phyloP scores from a whole-genome alignment of 768 basidiomycete genomes.

The Pisolithus marmoratus region DNA sequence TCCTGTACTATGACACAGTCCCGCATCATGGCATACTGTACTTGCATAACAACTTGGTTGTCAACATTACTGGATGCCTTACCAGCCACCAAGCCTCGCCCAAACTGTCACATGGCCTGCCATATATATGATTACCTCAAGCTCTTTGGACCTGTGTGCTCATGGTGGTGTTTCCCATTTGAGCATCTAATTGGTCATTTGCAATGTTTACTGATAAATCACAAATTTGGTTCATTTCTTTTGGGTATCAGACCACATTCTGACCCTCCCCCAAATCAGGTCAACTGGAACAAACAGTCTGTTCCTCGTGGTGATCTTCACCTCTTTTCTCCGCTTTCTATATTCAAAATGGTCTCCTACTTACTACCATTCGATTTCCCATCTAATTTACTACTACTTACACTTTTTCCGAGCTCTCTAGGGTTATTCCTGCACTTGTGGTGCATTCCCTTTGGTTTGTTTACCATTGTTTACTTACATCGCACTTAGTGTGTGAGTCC shows the following conservation, averaged over 20 bases:
- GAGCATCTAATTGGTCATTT: slow-evolving; percentile 19
- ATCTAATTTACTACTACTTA: no score
- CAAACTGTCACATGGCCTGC: slow-evolving; percentile 29
- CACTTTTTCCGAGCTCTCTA: no score
- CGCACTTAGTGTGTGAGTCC: no score
- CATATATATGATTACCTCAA: slow-evolving; percentile 29
- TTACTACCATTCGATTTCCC: no score
- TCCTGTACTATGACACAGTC: slow-evolving; percentile 4
- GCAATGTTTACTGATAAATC: slow-evolving; percentile 17
- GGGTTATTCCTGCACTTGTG: no score
- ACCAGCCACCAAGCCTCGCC: slow-evolving; percentile 7
- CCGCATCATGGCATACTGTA: slow-evolving; percentile 6
- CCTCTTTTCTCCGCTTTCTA: no score
- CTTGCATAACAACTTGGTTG: slow-evolving; percentile 16
- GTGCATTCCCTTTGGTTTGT: no score
- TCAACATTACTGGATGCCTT: slow-evolving; percentile 12
- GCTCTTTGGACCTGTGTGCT: slow-evolving; percentile 33
- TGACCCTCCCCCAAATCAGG: neutral
- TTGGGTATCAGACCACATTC: neutral
- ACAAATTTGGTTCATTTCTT: slow-evolving; percentile 32
- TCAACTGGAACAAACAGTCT: slow-evolving; percentile 5
- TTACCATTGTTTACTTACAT: no score
- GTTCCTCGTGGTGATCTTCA: no score
- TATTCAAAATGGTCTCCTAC: no score
- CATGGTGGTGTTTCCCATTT: slow-evolving; percentile 26